Evolutionary conservation across 225 moss, liverwort and hornwort genomes (phyloP), one percentile per base, ranked within the genome.

Genomic region (Neckera pumila): DNA sequence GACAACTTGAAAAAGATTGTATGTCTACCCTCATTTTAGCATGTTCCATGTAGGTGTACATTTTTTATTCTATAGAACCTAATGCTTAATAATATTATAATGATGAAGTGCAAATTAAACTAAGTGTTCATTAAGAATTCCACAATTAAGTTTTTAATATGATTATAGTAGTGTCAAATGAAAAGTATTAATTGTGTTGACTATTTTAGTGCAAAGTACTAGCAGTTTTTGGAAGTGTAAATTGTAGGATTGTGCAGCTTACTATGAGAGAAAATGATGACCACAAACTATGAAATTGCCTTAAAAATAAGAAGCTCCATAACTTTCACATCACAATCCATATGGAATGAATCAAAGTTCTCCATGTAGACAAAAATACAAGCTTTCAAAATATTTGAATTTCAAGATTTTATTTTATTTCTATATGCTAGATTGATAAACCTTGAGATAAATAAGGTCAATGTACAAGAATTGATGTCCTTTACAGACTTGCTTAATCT

Each of bases 1-100:
- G 13, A 80, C 40, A 20, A 7, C 2, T 2, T 42, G 7, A 60
- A 40, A 30, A 30, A 3, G 2, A 42, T 80, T 80, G 23, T 42
- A 42, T 42, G 12, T 30, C 42, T 80, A 30, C 42, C 42, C 12
- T 80, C 12, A 80, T 59, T 80, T 42, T 58, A 16, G 25, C 4
- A 3, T n/a, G 4, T 56, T 56, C 10, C 4, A 17, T 30, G 17
- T 0, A 18, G 0, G 6, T 80, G 20, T n/a, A n/a, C 4, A 56
- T 25, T 78, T 1, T 54, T 53, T 23, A 54, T 16, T 56, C 12
- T 11, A 27, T 60, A 9, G 11, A n/a, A 22, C 7, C n/a, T 21
- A 78, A 14, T 78, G 14, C 34, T 78, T 49, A n/a, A 34, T 4
- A 36, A 16, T 45, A 45, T 23, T 56, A 1, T 77, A 36, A 36